Percentiles rank a stretch among this genome's conserved stretches.
These are phyloP conservation scores for Apiospora phragmitis DNA, from an alignment of 2,329 filamentous ascomycete species.

Conservation along the genomic window DNA sequence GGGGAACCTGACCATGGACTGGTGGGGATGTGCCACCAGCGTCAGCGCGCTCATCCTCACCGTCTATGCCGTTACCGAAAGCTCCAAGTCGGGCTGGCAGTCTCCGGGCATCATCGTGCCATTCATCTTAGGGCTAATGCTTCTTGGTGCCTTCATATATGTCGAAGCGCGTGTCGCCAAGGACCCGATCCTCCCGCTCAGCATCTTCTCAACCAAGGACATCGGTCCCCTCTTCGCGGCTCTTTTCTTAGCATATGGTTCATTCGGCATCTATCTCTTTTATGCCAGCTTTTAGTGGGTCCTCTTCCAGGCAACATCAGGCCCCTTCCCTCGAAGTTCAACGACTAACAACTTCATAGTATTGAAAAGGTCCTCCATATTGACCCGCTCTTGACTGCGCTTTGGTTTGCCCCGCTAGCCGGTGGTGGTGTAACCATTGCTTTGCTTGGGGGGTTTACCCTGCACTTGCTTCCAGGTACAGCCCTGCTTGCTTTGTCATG, in stretches of 20 bases:
- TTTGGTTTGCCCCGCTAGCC: conserved; percentile 67
- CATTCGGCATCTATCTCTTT: conserved; percentile 65
- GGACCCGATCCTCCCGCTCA: conserved; percentile 66
- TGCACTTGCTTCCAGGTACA: conserved; percentile 63
- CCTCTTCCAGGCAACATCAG: not conserved
- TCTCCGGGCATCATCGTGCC: conserved; percentile 43
- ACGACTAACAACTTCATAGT: conserved; percentile 31
- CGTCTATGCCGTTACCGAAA: conserved; percentile 70
- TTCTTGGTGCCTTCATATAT: conserved; percentile 61
- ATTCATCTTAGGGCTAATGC: conserved; percentile 58
- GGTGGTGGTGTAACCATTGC: conserved; percentile 66
- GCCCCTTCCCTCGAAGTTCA: conserved; percentile 12
- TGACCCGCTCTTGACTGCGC: conserved; percentile 60
- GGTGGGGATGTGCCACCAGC: conserved; percentile 59
- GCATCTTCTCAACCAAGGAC: conserved; percentile 65
- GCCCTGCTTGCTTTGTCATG: conserved; percentile 61
- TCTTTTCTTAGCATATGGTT: conserved; percentile 66
- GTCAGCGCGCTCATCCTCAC: conserved; percentile 64
- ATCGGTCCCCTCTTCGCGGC: conserved; percentile 62
- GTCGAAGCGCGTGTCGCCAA: conserved; percentile 68
- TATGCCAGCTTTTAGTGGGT: conserved; percentile 52
- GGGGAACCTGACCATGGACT: conserved; percentile 58
- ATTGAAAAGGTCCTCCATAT: conserved; percentile 59
- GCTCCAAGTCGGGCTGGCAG: not conserved
- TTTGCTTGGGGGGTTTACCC: conserved; percentile 58